Evolutionary conservation across 352 stramenopile genomes (phyloP).

Genomic region (Phytophthora sp.): DNA sequence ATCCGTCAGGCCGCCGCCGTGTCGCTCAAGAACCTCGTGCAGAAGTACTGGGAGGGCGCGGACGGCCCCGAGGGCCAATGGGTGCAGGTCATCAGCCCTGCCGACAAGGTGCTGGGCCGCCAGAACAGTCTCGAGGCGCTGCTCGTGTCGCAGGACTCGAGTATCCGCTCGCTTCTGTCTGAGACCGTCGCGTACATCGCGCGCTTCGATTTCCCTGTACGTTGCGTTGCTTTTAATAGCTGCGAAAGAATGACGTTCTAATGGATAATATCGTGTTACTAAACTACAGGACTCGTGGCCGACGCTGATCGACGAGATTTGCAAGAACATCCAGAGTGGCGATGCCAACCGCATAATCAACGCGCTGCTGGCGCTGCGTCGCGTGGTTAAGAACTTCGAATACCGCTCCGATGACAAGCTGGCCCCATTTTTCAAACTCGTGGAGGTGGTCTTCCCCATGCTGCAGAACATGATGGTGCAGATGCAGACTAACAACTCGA

Average conservation of each 20-base stretch:
- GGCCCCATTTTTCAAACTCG: constrained; percentile 92
- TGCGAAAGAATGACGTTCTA: background rate
- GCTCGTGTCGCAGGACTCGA: constrained; percentile 52
- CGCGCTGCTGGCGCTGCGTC: constrained; percentile 94
- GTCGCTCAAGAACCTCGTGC: constrained; percentile 96
- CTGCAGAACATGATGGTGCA: constrained; percentile 92
- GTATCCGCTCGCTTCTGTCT: constrained; percentile 80
- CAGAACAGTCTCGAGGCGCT: constrained; percentile 78
- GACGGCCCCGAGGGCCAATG: constrained; percentile 81
- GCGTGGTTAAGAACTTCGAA: constrained; percentile 98
- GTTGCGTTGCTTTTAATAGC: constrained; percentile 1
- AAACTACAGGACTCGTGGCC: constrained; percentile 85
- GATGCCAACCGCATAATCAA: constrained; percentile 88
- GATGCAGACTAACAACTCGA: constrained; percentile 78
- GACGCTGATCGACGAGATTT: constrained; percentile 88
- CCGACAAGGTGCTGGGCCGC: constrained; percentile 68
- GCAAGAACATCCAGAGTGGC: constrained; percentile 90
- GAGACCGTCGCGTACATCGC: constrained; percentile 95
- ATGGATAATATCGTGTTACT: background rate
- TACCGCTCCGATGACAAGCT: constrained; percentile 95
- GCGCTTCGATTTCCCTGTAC: constrained; percentile 94
- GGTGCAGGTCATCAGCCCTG: constrained; percentile 64
- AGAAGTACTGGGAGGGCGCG: constrained; percentile 93
- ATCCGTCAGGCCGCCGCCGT: constrained; percentile 94
- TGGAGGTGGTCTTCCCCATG: constrained; percentile 93